A percentile compares a stretch with the other conserved stretches of the same genome.
Conservation (phyloP, 2,329 filamentous ascomycete genomes). For the Pleomassaria siparia region DNA sequence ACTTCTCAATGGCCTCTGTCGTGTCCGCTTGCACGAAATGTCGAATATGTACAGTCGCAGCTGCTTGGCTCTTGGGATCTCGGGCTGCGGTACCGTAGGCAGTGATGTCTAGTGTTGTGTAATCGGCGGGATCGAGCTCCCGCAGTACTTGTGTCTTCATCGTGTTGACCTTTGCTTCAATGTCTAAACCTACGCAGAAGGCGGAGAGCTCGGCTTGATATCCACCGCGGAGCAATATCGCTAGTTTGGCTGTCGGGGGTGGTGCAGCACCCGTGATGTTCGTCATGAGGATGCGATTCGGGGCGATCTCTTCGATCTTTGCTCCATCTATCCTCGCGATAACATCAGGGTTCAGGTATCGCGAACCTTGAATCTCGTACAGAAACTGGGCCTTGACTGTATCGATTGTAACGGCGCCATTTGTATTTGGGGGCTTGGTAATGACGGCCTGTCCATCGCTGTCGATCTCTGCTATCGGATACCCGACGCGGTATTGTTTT, state of each 20-base stretch:
- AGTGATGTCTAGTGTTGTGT: conserved; percentile 18
- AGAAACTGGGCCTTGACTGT: conserved; percentile 16
- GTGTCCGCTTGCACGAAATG: conserved; percentile 10
- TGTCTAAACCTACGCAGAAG: conserved; percentile 9
- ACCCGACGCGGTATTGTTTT: conserved; percentile 7
- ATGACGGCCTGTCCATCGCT: conserved; percentile 12
- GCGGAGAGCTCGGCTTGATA: conserved; percentile 31
- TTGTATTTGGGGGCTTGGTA: conserved; percentile 13
- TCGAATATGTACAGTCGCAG: conserved; percentile 10
- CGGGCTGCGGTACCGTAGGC: conserved; percentile 6
- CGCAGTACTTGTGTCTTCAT: conserved; percentile 14
- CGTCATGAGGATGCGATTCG: conserved; percentile 23
- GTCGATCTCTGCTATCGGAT: conserved; percentile 18
- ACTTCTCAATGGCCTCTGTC: conserved; percentile 16
- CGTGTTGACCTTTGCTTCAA: conserved; percentile 8
- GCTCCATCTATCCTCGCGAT: conserved; percentile 8
- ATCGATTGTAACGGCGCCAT: conserved; percentile 16
- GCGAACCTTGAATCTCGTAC: conserved; percentile 20
- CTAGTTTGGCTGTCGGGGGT: conserved; percentile 35
- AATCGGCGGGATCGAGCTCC: conserved; percentile 11
- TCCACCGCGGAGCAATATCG: conserved; percentile 29
- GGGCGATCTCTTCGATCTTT: conserved; percentile 7
- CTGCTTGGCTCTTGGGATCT: conserved; percentile 12
- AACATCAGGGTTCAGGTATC: conserved; percentile 11
- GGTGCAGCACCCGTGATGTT: conserved; percentile 36